Percentiles rank a stretch among this genome's conserved stretches.
Conservation (phyloP, 441 rosid genomes). For the Pelargonium cotyledonis region DNA sequence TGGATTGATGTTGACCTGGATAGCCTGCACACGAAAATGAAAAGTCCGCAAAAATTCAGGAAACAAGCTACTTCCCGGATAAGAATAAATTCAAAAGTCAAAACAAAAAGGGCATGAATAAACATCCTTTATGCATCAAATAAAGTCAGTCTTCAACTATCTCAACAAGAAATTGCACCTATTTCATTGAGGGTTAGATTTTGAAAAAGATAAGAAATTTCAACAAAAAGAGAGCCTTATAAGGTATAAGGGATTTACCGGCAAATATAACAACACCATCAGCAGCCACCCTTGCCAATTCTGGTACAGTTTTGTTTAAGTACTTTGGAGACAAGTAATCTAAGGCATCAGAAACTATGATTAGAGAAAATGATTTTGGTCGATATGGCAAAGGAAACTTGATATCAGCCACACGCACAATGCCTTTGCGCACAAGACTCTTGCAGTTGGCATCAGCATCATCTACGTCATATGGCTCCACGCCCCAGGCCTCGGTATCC, state of each 20-base stretch:
- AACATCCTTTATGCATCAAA: background rate
- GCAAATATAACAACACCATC: constrained; percentile 52
- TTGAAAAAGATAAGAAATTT: background rate
- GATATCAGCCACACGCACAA: constrained; percentile 37
- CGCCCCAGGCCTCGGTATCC: constrained; percentile 46
- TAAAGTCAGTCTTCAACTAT: background rate
- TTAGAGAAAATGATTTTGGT: constrained; percentile 37
- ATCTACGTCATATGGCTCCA: constrained; percentile 38
- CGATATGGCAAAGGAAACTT: constrained; percentile 41
- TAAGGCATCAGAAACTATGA: constrained; percentile 36
- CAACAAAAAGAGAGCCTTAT: background rate
- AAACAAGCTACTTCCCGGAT: background rate
- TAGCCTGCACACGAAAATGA: constrained; percentile 33
- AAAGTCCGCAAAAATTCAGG: background rate
- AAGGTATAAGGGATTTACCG: constrained; percentile 29
- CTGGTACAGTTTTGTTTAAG: constrained; percentile 42
- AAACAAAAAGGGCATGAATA: background rate
- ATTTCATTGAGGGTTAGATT: background rate
- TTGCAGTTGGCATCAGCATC: constrained; percentile 37
- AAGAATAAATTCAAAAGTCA: background rate
- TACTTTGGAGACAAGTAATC: constrained; percentile 39
- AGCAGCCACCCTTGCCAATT: constrained; percentile 50
- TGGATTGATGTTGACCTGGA: constrained; percentile 66
- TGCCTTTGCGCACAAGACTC: constrained; percentile 33
- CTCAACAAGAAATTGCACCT: too few relatives aligned